Conservation (phyloP, 1,139 yeast genomes). For the Yamadazyma triangularis region DNA sequence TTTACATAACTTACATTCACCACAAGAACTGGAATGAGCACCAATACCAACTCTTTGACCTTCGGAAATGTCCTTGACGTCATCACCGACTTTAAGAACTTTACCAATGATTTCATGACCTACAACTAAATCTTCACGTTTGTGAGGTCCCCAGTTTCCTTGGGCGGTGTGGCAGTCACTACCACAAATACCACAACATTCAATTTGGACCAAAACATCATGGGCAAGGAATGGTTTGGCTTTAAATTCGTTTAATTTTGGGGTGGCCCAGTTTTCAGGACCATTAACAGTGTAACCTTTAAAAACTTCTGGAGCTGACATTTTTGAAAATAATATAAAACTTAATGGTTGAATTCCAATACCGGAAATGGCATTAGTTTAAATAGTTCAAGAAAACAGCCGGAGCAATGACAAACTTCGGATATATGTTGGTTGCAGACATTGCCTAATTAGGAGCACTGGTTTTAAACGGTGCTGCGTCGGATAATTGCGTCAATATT, state of each 20-base stretch:
- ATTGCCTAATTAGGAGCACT: too few relatives aligned
- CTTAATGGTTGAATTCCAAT: too few relatives aligned
- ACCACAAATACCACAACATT: slow-evolving; percentile 58
- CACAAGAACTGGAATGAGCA: slow-evolving; percentile 47
- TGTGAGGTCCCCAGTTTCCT: slow-evolving; percentile 43
- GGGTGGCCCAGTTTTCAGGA: slow-evolving; percentile 36
- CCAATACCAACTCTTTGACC: slow-evolving; percentile 64
- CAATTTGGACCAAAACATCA: slow-evolving; percentile 42
- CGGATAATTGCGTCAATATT: too few relatives aligned
- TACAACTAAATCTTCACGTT: slow-evolving; percentile 28
- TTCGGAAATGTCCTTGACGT: slow-evolving; percentile 41
- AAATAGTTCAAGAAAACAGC: too few relatives aligned
- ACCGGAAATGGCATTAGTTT: too few relatives aligned
- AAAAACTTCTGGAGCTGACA: slow-evolving; percentile 25
- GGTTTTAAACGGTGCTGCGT: too few relatives aligned
- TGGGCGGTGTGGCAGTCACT: slow-evolving; percentile 45
- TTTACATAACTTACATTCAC: slow-evolving; percentile 42
- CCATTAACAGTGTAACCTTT: slow-evolving; percentile 33
- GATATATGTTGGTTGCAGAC: too few relatives aligned
- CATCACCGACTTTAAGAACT: slow-evolving; percentile 41
- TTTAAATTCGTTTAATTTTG: slow-evolving; percentile 33
- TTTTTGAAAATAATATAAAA: too few relatives aligned
- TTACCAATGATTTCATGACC: slow-evolving; percentile 53
- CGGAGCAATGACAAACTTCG: too few relatives aligned
- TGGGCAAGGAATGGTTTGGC: slow-evolving; percentile 32